phyloP scores from a whole-genome alignment of 768 basidiomycete genomes.

The Infundibulicybe gibba region DNA sequence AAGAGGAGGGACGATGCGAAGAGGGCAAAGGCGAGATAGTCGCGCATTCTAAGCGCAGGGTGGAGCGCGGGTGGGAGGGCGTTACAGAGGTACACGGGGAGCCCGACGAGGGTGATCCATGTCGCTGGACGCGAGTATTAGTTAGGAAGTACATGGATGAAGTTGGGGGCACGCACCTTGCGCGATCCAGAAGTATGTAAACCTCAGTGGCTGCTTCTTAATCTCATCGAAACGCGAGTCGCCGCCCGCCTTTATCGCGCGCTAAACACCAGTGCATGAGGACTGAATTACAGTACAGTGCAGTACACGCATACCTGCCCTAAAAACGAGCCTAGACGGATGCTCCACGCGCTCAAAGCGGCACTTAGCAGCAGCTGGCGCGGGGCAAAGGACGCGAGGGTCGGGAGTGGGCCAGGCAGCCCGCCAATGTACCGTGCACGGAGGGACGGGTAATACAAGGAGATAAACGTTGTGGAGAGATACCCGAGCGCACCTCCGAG shows the following conservation, averaged over 20 bases:
- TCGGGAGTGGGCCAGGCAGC: conserved; percentile 31
- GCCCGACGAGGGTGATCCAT: conserved; percentile 65
- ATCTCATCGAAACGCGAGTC: conserved; percentile 67
- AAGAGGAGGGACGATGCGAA: conserved; percentile 54
- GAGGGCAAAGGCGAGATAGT: conserved; percentile 52
- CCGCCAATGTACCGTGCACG: conserved; percentile 45
- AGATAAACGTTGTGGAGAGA: conserved; percentile 54
- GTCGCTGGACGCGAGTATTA: conserved; percentile 29
- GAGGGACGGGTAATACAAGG: conserved; percentile 59
- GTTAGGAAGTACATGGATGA: not conserved
- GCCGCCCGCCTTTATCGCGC: conserved; percentile 49
- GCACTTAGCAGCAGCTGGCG: conserved; percentile 58
- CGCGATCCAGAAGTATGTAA: conserved; percentile 58
- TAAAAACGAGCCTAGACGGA: conserved; percentile 61
- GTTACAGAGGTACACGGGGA: conserved; percentile 68
- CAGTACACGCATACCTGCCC: conserved; percentile 16
- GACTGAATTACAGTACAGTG: not conserved
- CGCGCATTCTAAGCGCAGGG: conserved; percentile 47
- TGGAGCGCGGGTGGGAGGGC: conserved; percentile 44
- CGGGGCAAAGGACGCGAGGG: conserved; percentile 47
- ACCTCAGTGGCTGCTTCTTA: conserved; percentile 33
- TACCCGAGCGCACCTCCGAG: conserved; percentile 65
- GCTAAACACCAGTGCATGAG: conserved; percentile 10
- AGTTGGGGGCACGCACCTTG: conserved; percentile 35
- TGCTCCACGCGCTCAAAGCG: conserved; percentile 56